Evolutionary conservation across 805 yeast genomes (phyloP), one percentile per base, ranked within the genome.

Genomic region (Ogataea corticis): DNA sequence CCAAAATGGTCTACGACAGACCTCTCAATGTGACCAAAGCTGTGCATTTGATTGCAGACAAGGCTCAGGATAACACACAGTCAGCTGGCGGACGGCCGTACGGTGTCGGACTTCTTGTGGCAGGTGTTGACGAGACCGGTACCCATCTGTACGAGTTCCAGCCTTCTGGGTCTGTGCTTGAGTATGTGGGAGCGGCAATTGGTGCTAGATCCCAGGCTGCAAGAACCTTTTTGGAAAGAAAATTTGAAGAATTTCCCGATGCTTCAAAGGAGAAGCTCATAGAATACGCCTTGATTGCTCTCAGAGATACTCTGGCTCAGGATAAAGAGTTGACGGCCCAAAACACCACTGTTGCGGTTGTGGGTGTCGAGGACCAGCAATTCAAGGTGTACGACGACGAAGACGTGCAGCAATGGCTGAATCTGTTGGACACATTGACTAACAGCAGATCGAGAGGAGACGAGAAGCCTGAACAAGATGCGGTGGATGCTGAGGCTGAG

Each of bases 121-220:
- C 87, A 13, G 99, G 99, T 15, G 78, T 80, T 65, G 99, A 94
- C 65, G 96, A 87, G 63, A 79, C 89, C 25, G 99, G 99, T 12
- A 86, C 98, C 7, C 99, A 94, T 67, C 70, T 94, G 51, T 83
- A 81, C 66, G 99, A 94, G 72, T 94, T 94, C 69, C 92, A 87
- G 64, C 99, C 99, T 14, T 85, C 96, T 7, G 99, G 99, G 2
- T 83, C 92, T 19, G 94, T 86, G 17, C 73, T 90, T 58, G 98
- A 94, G 67, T 87, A 91, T 63, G 80, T 78, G 56, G 98, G 96
- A 29, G 83, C 97, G 11, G 96, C 99, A 30, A 89, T 94, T 61
- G 99, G 99, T 38, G 98, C 99, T 9, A 80, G 99, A 63, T 92
- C 98, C 2, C 99, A 94, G 70, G 98, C 98, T 41, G 97, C 97